Percentiles rank a stretch among this genome's conserved stretches.
These are phyloP conservation scores for Suillus decipiens DNA, from an alignment of 768 basidiomycete genomes.

Conservation along the genomic window DNA sequence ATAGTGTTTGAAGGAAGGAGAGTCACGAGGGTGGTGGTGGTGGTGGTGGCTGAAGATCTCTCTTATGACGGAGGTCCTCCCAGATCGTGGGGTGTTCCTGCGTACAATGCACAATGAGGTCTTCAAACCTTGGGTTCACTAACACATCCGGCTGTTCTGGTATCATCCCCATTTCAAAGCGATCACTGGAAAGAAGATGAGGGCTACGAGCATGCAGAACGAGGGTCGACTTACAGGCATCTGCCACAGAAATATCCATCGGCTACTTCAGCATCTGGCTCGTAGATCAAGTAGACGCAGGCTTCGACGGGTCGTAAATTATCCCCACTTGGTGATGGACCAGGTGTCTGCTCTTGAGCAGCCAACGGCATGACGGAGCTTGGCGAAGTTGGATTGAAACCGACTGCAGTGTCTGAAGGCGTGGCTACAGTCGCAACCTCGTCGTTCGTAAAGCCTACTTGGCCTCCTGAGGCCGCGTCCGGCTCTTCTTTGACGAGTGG, in stretches of 20 bases:
- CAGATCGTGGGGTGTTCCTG: constrained; percentile 51
- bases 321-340: constrained; percentile 3
- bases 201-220: neutral
- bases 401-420: constrained; percentile 4
- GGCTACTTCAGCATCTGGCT: constrained; percentile 31
- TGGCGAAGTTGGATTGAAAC: constrained; percentile 4
- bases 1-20: neutral
- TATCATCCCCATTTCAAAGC: constrained; percentile 28
- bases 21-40: neutral
- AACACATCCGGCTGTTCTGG: constrained; percentile 32
- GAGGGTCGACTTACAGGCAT: constrained; percentile 48
- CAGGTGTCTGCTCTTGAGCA: constrained; percentile 8
- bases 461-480: no score
- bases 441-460: neutral
- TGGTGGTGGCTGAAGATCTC: no score
- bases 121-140: constrained; percentile 35
- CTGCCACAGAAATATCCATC: constrained; percentile 43
- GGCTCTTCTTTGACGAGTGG: constrained; percentile 4
- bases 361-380: neutral
- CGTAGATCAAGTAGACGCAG: constrained; percentile 41
- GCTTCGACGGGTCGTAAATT: constrained; percentile 43
- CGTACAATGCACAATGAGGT: constrained; percentile 50
- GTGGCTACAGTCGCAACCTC: neutral
- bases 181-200: constrained; percentile 21
- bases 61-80: constrained; percentile 38